Base-by-base conservation (phyloP, 2,329 filamentous ascomycete genomes). In the Nemania bipapillata region DNA sequence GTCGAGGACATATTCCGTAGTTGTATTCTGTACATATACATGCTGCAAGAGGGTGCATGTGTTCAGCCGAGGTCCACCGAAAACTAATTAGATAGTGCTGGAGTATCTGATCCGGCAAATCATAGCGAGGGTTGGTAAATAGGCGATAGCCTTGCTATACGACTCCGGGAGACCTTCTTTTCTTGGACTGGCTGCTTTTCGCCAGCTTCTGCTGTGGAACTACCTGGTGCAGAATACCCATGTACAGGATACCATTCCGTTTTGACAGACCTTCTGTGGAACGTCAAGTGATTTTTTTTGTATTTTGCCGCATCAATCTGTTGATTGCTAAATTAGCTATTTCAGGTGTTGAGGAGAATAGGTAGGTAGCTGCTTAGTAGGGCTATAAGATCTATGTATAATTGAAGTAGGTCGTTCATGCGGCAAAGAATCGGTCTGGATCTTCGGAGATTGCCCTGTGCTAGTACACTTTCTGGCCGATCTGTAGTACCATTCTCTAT, bases 141-240 rank as follows among this genome's bases (percentile, higher is more conserved):
- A 53, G 54, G 53, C 42, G 32, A 35, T 58, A 62, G 61, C 63
- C 62, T 69, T 59, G 22, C 54, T 65, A 40, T 40, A 58, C 49
- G 53, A 45, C 24, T 40, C 42, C 52, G 55, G 55, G 37, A 68
- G 45, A 70, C 68, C 65, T 70, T 70, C 68, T 65, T 60, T 32
- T 70, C 64, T 62, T 32, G 68, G 68, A 64, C 35, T 70, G 61
- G 65, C 30, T 22, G 56, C 20, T 56, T 53, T 45, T 63, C 22
- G 35, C 40, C 42, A n/a, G n/a, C n/a, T 24, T 47, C 49, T 55
- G 17, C 47, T 58, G 26, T 50, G 17, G 11, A 7, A 59, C 42
- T 24, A 49, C 17, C 28, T 35, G 3, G 28, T 15, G 12, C 22
- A 30, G 7, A 32, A 22, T 17, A n/a, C n/a, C n/a, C n/a, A n/a